Evolutionary conservation across 2,329 filamentous ascomycete genomes (phyloP).

Genomic region (Talaromyces sp.): DNA sequence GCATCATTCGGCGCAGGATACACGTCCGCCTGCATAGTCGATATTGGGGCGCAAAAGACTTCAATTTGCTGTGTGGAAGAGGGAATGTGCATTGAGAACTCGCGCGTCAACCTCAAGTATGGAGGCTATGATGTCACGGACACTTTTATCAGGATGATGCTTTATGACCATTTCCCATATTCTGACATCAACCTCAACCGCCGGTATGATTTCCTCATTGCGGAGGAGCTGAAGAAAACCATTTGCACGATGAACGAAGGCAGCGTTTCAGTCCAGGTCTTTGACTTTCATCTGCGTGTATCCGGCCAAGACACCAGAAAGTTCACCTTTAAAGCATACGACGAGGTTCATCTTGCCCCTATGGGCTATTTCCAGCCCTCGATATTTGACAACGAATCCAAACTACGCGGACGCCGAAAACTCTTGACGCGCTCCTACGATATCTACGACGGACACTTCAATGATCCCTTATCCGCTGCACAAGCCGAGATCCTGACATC

Average conservation of each 20-base stretch:
- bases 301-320: conserved; percentile 86
- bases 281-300: conserved; percentile 84
- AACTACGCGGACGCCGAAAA: conserved; percentile 73
- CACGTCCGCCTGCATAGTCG: conserved; percentile 89
- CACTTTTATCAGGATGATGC: conserved; percentile 95
- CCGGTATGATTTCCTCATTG: conserved; percentile 86
- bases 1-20: conserved; percentile 94
- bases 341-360: conserved; percentile 88
- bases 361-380: conserved; percentile 90
- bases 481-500: conserved; percentile 64
- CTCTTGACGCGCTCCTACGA: conserved; percentile 86
- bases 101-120: conserved; percentile 89
- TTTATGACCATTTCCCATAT: conserved; percentile 94
- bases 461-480: conserved; percentile 82
- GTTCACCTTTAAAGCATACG: conserved; percentile 94
- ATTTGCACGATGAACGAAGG: conserved; percentile 88
- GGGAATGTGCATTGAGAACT: conserved; percentile 90
- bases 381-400: conserved; percentile 78
- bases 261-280: conserved; percentile 81
- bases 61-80: conserved; percentile 97
- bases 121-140: conserved; percentile 91
- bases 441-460: conserved; percentile 86
- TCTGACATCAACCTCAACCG: conserved; percentile 86
- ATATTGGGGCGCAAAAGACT: conserved; percentile 95
- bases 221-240: conserved; percentile 92